phyloP scores from a whole-genome alignment of 164 flowering plant genomes.

The Warburgia ugandensis region DNA sequence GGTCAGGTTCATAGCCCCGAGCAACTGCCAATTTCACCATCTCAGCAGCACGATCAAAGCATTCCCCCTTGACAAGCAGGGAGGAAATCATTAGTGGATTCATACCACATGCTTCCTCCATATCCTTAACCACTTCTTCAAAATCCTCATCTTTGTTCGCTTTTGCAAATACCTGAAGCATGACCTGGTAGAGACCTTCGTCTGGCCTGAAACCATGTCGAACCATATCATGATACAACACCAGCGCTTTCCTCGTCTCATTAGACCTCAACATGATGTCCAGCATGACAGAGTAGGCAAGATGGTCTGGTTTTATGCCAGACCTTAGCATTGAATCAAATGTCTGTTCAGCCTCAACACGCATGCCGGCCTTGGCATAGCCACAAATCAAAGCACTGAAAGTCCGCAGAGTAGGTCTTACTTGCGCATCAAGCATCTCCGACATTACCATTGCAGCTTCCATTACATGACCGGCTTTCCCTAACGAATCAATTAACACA shows the following conservation, averaged over 20 bases:
- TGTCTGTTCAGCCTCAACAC: constrained; percentile 62
- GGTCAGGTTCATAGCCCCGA: constrained; percentile 46
- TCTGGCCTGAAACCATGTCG: constrained; percentile 59
- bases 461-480: constrained; percentile 58
- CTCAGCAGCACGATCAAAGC: constrained; percentile 57
- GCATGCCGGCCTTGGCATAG: constrained; percentile 79
- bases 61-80: constrained; percentile 61
- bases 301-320: constrained; percentile 74
- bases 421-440: constrained; percentile 71
- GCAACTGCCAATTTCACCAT: constrained; percentile 47
- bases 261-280: constrained; percentile 57
- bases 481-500: constrained; percentile 83
- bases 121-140: constrained; percentile 46
- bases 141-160: constrained; percentile 45
- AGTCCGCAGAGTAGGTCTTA: constrained; percentile 74
- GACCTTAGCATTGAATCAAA: constrained; percentile 63
- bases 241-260: constrained; percentile 48
- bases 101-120: constrained; percentile 52
- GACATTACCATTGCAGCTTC: constrained; percentile 82
- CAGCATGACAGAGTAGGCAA: constrained; percentile 87
- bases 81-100: constrained; percentile 45
- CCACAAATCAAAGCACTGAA: constrained; percentile 93
- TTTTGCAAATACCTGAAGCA: constrained; percentile 44
- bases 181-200: constrained; percentile 39
- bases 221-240: constrained; percentile 59